Conservation (phyloP, 2,329 filamentous ascomycete species). For the Teratosphaeria pseudoeucalypti region DNA sequence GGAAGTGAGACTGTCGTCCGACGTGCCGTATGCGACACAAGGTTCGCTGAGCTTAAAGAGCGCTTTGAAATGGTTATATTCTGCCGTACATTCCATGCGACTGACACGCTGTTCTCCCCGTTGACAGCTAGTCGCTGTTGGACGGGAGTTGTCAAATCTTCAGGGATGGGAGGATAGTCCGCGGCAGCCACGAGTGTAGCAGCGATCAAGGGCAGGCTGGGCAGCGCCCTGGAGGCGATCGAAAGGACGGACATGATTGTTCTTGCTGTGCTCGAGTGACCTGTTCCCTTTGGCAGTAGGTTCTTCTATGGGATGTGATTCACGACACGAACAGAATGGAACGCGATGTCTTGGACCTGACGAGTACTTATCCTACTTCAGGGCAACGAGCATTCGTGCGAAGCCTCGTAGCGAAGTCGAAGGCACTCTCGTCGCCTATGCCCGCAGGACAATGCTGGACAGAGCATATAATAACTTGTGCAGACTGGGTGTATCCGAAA, state of each 20-base stretch:
- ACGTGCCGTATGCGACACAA: conserved; percentile 45
- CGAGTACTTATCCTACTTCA: background rate
- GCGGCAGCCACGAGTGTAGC: background rate
- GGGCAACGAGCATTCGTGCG: background rate
- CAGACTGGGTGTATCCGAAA: background rate
- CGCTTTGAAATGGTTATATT: no score
- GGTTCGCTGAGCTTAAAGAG: conserved; percentile 27
- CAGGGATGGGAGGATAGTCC: background rate
- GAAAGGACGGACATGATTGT: background rate
- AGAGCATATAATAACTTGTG: background rate
- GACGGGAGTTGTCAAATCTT: conserved; percentile 35
- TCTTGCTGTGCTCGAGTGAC: background rate
- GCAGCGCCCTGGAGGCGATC: background rate
- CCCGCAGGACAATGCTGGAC: background rate
- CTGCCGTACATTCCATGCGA: conserved; percentile 35
- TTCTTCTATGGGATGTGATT: background rate
- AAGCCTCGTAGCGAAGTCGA: background rate
- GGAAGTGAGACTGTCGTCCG: conserved; percentile 28
- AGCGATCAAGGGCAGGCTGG: background rate
- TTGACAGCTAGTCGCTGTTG: conserved; percentile 46
- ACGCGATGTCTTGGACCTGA: background rate
- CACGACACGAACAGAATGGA: background rate
- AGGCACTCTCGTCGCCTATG: background rate
- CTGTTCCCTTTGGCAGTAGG: background rate
- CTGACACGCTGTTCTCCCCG: conserved; percentile 38